Conservation (phyloP, 108 stramenopile species). For the Nitzschia putrida region DNA sequence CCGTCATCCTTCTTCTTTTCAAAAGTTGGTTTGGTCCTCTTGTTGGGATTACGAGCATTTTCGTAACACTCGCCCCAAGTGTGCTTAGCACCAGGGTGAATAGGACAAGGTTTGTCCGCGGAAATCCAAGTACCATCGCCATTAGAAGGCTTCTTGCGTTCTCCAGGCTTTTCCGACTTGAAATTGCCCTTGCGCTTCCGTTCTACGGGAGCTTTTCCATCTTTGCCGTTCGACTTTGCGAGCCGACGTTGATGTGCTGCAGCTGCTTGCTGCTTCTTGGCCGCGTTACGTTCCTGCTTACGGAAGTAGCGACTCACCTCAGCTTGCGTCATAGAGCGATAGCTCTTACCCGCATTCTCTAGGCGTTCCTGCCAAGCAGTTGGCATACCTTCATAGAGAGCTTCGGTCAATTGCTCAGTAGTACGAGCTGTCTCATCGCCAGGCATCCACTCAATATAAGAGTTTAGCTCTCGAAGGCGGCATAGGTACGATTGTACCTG, state of each 20-base stretch:
- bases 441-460: neutral
- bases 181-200: neutral
- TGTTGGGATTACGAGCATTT: neutral
- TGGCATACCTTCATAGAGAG: slow-evolving; percentile 4
- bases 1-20: neutral
- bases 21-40: neutral
- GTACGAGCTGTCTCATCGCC: neutral
- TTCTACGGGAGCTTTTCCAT: neutral
- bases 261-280: neutral
- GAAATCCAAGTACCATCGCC: neutral
- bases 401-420: neutral
- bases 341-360: neutral
- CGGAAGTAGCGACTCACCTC: neutral
- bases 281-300: neutral
- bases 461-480: neutral
- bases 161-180: neutral
- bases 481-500: neutral
- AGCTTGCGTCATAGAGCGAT: neutral
- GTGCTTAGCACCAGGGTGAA: neutral
- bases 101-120: no score
- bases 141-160: neutral
- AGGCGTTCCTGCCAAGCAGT: neutral
- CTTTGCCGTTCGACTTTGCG: neutral
- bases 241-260: neutral
- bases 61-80: slow-evolving; percentile 4